Percentiles rank a stretch among this genome's conserved stretches.
phyloP scores from a whole-genome alignment of 441 rosid species.

The Euphorbia schlechtendalii region DNA sequence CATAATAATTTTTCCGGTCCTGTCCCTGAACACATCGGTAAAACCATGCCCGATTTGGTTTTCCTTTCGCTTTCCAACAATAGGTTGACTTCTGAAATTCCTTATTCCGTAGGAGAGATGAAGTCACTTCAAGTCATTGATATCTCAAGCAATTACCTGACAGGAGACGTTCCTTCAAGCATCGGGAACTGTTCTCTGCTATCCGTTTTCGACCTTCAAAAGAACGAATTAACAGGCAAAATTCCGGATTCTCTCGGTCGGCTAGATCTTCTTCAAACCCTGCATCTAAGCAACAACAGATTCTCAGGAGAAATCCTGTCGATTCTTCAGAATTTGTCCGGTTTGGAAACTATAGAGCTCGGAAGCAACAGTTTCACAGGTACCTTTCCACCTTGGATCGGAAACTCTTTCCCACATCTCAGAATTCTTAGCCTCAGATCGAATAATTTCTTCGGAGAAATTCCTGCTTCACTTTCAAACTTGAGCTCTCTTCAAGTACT shows the following conservation, averaged over 20 bases:
- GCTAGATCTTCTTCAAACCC: conserved; percentile 25
- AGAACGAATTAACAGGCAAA: conserved; percentile 30
- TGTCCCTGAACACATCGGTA: conserved; percentile 24
- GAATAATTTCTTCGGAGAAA: conserved; percentile 32
- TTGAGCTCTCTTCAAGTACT: conserved; percentile 40
- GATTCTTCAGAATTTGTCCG: conserved; percentile 24
- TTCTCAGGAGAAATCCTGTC: conserved; percentile 32
- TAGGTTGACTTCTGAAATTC: conserved; percentile 26
- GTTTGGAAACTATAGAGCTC: conserved; percentile 36
- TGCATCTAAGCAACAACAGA: conserved; percentile 35
- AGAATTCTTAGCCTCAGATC: conserved; percentile 35
- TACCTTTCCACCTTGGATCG: conserved; percentile 28
- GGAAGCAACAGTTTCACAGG: conserved; percentile 33
- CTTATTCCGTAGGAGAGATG: conserved; percentile 34
- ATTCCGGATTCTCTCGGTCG: conserved; percentile 35
- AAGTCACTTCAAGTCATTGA: conserved; percentile 26
- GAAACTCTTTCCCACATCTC: conserved; percentile 20
- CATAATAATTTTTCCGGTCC: conserved; percentile 34
- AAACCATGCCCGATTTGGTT: conserved; percentile 26
- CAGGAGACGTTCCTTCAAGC: conserved; percentile 37
- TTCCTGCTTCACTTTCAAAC: conserved; percentile 29
- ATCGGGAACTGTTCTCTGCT: conserved; percentile 32
- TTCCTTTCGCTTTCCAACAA: conserved; percentile 38
- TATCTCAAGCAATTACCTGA: conserved; percentile 34
- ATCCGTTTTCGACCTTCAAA: conserved; percentile 31